Base-by-base conservation (phyloP, 306 rosid species). In the Castanea sativa region DNA sequence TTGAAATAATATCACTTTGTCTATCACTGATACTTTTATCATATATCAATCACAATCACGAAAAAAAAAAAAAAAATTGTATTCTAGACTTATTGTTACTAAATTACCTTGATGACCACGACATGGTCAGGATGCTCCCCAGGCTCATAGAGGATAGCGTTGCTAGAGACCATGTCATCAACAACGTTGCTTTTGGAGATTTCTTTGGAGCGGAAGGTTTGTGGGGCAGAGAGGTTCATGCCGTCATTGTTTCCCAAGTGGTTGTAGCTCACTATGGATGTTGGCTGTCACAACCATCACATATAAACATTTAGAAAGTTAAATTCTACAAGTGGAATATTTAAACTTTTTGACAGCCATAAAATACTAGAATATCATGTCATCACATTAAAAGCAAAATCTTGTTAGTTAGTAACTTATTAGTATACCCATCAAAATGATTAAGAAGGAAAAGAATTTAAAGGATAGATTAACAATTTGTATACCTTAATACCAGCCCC, bases 61-160 rank as follows among this genome's bases (percentile, higher is more conserved):
- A 23, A 23, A 23, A 23, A 23, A 21, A 21, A 21, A 21, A 38
- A 38, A 7, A 7, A 7, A 38, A 38, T 38, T 38, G 45, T 8
- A 41, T 2, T 41, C 45, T 8, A 41, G 45, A 69, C 41, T 6
- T 29, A 71, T 51, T 23, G 38, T 20, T 64, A 53, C 16, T 16
- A 59, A 33, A 23, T 15, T 89, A 92, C 97, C 97, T 95, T 95
- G 72, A 95, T 95, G 76, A 95, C 99, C 49, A 95, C 98, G 7
- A 95, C 98, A 67, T 95, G 99, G 83, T 95, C 99, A 8, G 99
- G 99, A 85, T 95, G 99, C 83, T 95, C 99, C 58, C 98, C 99
- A 20, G 99, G 93, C 78, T 75, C 96, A 65, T 69, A 95, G 29
- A 95, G 99, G 76, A 95, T 93, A 68, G 88, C 96, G 76, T 95